Evolutionary conservation across 164 flowering plant species (phyloP), one percentile per base, ranked within the genome.

Genomic region (Sedum album): DNA sequence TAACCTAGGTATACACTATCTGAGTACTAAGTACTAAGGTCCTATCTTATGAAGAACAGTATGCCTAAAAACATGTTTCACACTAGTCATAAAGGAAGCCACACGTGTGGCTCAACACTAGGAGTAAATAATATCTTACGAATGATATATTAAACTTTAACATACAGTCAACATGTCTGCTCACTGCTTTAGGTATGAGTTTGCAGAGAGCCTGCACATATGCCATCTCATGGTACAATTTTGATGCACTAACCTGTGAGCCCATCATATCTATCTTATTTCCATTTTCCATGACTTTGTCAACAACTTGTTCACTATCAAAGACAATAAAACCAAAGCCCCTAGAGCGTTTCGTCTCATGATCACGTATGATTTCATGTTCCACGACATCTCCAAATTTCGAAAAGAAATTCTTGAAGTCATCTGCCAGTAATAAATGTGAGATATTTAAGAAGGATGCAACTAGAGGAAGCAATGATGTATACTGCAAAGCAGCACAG

Each of bases 191-290:
- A 57, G 26, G 33, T 26, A 55, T 2, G 9, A 25, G 9, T 33
- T 7, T 6, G 26, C 2, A 33, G 44, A 8, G 31, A 21, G 42
- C 21, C 11, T 28, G 10, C 44, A 39, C 18, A 65, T 21, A 65
- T 35, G 30, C 10, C 42, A 65, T 36, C 62, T 33, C 23, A 57
- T 62, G 73, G 55, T 44, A 44, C 68, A 53, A 44, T 33, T 49
- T 63, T 68, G 14, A 66, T 31, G 57, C 67, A 76, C 96, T 88
- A 69, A 94, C 98, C 97, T 87, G 84, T 28, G 89, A 74, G 68
- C 95, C 98, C 0, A 72, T 77, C 85, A 94, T 82, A 66, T 94
- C 96, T 71, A 94, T 87, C 96, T 84, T 94, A 78, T 89, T 94
- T 74, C 95, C 96, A 33, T 85, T 82, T 26, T 82, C 66, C 65